phyloP scores from a whole-genome alignment of 441 rosid genomes.

The Gossypium schwendimanii region DNA sequence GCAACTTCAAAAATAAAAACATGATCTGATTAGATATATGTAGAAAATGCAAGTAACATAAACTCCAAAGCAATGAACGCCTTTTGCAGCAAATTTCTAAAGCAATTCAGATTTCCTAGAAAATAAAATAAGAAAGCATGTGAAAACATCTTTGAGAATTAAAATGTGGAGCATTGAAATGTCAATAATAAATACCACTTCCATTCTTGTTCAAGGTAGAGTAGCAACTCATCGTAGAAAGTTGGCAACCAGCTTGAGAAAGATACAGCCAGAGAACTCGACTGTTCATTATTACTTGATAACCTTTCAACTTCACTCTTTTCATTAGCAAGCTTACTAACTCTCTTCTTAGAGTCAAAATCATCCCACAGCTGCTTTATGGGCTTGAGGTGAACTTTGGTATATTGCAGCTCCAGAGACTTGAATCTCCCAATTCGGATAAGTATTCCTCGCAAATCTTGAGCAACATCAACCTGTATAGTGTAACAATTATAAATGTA shows the following conservation, averaged over 20 bases:
- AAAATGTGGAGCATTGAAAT: not conserved
- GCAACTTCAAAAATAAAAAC: not conserved
- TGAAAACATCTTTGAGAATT: not conserved
- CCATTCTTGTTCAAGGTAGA: slow-evolving; percentile 98
- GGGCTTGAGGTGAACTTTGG: slow-evolving; percentile 81
- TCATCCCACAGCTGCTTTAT: slow-evolving; percentile 91
- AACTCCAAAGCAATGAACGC: not conserved
- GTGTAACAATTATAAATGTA: slow-evolving; percentile 8
- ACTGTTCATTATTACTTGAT: slow-evolving; percentile 42
- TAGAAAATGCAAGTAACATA: not conserved
- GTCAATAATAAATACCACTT: slow-evolving; percentile 66
- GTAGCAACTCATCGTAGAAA: slow-evolving; percentile 89
- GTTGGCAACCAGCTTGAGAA: slow-evolving; percentile 87
- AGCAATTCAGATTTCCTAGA: not conserved
- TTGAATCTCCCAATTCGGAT: slow-evolving; percentile 91
- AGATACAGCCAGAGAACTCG: slow-evolving; percentile 35
- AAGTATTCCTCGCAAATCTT: slow-evolving; percentile 88
- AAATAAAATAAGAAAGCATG: not conserved
- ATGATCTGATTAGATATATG: not conserved
- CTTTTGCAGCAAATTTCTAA: not conserved
- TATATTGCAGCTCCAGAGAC: slow-evolving; percentile 80
- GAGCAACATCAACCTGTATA: slow-evolving; percentile 79
- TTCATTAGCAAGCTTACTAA: slow-evolving; percentile 52
- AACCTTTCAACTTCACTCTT: slow-evolving; percentile 53
- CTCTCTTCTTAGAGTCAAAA: slow-evolving; percentile 61